phyloP scores from a whole-genome alignment of 352 stramenopile species.

The Phytopythium cucurbitacearum region DNA sequence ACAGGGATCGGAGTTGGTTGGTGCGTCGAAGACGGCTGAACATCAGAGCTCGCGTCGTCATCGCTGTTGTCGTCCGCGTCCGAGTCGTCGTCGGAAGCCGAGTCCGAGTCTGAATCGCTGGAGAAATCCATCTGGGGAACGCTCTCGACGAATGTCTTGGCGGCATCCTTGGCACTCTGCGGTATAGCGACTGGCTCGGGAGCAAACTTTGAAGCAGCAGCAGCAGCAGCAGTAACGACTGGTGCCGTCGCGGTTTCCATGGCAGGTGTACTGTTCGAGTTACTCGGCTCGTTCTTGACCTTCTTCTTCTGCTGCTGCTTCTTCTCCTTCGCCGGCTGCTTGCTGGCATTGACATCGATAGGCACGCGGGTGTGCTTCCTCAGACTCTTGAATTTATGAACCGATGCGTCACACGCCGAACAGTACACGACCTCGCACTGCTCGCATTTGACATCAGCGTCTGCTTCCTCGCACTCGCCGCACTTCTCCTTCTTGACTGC shows the following conservation, averaged over 20 bases:
- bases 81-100: slow-evolving; percentile 7
- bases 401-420: slow-evolving; percentile 40
- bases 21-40: neutral
- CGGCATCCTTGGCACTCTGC: slow-evolving; percentile 7
- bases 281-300: slow-evolving; percentile 42
- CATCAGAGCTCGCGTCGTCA: neutral
- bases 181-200: neutral
- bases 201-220: neutral
- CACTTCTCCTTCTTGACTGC: slow-evolving; percentile 21
- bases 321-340: slow-evolving; percentile 23
- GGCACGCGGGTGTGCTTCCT: slow-evolving; percentile 33
- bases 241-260: neutral
- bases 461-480: slow-evolving; percentile 27
- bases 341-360: neutral
- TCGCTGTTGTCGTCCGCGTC: slow-evolving; percentile 3
- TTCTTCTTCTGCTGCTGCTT: slow-evolving; percentile 37
- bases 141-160: slow-evolving; percentile 44
- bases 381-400: slow-evolving; percentile 77
- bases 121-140: slow-evolving; percentile 55
- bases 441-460: slow-evolving; percentile 37
- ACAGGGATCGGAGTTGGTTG: neutral
- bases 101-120: slow-evolving; percentile 42
- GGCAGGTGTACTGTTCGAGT: slow-evolving; percentile 6
- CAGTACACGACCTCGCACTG: slow-evolving; percentile 65
- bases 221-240: neutral